A percentile compares a stretch with the other conserved stretches of the same genome.
phyloP scores from a whole-genome alignment of 495 filamentous ascomycete species.

The Neurospora sp. region DNA sequence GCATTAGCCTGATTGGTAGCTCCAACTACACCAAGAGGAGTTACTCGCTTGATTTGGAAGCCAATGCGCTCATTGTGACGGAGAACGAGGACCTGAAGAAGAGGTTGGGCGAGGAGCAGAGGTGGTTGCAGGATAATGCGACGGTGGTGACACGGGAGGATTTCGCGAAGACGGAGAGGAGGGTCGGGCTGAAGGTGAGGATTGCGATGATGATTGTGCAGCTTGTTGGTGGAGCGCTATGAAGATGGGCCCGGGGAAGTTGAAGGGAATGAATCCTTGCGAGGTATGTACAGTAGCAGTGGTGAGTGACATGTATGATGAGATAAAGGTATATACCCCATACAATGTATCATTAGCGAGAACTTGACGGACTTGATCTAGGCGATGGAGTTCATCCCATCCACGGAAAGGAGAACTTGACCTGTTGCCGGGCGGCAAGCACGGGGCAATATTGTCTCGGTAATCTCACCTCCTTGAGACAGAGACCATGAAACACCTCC shows the following conservation, averaged over 20 bases:
- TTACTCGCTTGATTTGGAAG: conserved; percentile 84
- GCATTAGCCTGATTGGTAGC: conserved; percentile 75
- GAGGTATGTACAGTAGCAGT: not conserved
- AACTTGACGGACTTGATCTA: not conserved
- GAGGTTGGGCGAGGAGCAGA: conserved; percentile 65
- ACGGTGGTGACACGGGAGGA: conserved; percentile 57
- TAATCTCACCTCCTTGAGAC: not conserved
- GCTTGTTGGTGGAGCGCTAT: conserved; percentile 61
- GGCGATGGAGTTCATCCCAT: not conserved
- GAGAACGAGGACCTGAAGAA: conserved; percentile 61
- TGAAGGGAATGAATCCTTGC: not conserved
- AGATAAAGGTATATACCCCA: conserved; percentile 8
- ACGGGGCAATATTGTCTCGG: not conserved
- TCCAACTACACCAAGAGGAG: conserved; percentile 95
- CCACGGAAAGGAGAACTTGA: not conserved
- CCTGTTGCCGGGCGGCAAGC: not conserved
- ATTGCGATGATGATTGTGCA: conserved; percentile 85
- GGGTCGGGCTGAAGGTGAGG: conserved; percentile 75
- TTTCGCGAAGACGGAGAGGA: conserved; percentile 66
- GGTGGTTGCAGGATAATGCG: conserved; percentile 66
- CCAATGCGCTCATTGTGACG: conserved; percentile 76
- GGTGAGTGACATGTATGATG: conserved; percentile 1
- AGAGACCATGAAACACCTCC: conserved; percentile 7
- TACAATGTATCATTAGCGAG: not conserved
- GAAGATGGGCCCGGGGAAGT: conserved; percentile 1